Evolutionary conservation across 1,139 yeast genomes (phyloP), one percentile per base, ranked within the genome.

Genomic region (Suhomyces yuchorum): DNA sequence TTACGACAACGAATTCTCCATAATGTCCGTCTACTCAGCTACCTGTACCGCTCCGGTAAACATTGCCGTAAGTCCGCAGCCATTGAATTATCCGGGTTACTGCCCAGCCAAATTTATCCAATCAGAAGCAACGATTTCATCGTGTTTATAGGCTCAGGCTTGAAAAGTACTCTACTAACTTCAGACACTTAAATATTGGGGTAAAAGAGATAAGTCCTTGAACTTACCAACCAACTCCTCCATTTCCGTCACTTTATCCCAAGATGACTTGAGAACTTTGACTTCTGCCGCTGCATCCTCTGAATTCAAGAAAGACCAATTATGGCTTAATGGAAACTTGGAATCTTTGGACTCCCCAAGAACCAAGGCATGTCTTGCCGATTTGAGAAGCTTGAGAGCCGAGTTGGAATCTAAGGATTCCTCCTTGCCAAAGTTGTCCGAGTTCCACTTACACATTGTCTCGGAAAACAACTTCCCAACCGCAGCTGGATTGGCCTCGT

Each of bases 401-500:
- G 71, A 75, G 51, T 59, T 86, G 44, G 92, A 87, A 65, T 55
- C 57, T 1, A 46, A 63, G 8, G 81, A 87, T 59, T 43, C 75
- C 0, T 53, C 70, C 1, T 69, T 85, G 52, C 86, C 90, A 19
- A 78, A 79, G 57, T 70, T 93, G 56, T 80, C 96, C 37, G 59
- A 73, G 24, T 84, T 78, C 78, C 77, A 80, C 49, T 74, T 93
- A 51, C 92, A 86, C 61, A 87, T 93, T 58, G 96, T 89, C 5
- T 85, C 96, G 18, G 96, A 90, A 65, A 93, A 93, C 75, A 95
- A 95, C 71, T 93, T 93, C 78, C 99, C 99, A 44, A 93, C 99
- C 22, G 99, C 99, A 35, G 99, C 99, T 14, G 99, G 99, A 2
- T 80, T 93, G 56, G 99, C 99, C 0, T 90, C 97, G 0, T 87